A percentile compares a stretch with the other conserved stretches of the same genome.
phyloP scores from a whole-genome alignment of 2,329 filamentous ascomycete genomes.

The Microdochium trichocladiopsis region DNA sequence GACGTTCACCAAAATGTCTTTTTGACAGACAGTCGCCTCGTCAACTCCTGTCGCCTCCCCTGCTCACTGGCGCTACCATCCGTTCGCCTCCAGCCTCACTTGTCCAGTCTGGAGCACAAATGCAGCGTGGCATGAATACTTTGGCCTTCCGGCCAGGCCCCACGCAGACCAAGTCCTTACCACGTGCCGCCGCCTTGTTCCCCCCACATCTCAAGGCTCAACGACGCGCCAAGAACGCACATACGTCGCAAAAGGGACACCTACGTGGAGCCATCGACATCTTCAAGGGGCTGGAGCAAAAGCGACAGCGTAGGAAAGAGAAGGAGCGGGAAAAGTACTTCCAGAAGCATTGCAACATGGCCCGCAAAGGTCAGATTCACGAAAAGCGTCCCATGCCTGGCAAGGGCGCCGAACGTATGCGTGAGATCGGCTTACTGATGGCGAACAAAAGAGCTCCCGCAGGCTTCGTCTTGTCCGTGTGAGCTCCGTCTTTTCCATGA shows the following conservation, averaged over 20 bases:
- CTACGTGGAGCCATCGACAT: conserved; percentile 95
- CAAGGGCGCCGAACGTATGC: conserved; percentile 88
- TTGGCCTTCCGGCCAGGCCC: conserved; percentile 56
- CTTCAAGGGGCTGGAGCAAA: conserved; percentile 91
- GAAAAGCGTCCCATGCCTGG: conserved; percentile 69
- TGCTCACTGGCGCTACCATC: conserved; percentile 35
- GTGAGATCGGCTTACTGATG: conserved; percentile 82
- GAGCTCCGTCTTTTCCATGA: conserved; percentile 15
- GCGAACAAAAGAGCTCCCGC: conserved; percentile 70
- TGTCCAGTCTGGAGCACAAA: background rate
- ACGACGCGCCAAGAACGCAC: conserved; percentile 21
- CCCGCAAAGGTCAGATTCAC: conserved; percentile 57
- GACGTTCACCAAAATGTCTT: conserved; percentile 49
- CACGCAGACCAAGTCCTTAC: conserved; percentile 79
- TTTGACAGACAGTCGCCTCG: conserved; percentile 66
- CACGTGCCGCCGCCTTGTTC: conserved; percentile 68
- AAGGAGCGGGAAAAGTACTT: conserved; percentile 68
- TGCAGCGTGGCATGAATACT: conserved; percentile 33
- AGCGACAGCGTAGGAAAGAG: conserved; percentile 85
- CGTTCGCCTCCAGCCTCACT: conserved; percentile 34
- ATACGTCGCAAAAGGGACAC: conserved; percentile 47
- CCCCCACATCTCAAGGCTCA: conserved; percentile 40
- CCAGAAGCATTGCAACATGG: conserved; percentile 81
- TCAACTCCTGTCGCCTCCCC: conserved; percentile 64
- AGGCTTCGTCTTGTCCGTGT: conserved; percentile 73